These are phyloP conservation scores for Neofusicoccum cordaticola DNA, from an alignment of 2,329 filamentous ascomycete genomes.

Conservation along the genomic window DNA sequence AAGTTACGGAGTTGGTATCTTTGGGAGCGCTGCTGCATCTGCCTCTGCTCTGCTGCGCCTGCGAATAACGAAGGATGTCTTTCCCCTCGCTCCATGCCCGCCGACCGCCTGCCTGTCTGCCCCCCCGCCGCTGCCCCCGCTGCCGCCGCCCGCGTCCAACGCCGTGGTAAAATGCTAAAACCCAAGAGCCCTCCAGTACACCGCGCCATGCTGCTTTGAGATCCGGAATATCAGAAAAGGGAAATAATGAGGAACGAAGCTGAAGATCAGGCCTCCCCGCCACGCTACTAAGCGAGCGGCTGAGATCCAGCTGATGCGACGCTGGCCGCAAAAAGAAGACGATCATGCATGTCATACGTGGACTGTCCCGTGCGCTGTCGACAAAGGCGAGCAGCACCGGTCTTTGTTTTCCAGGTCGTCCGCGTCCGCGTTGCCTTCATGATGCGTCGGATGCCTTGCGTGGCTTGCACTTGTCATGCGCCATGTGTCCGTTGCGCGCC, in stretches of 20 bases:
- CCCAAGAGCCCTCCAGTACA: conserved; percentile 4
- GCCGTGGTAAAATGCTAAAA: conserved; percentile 15
- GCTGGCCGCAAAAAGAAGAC: conserved; percentile 10
- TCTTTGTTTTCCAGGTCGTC: not conserved
- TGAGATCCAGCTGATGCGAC: conserved; percentile 13
- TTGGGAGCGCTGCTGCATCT: not conserved
- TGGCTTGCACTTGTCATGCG: conserved; percentile 90
- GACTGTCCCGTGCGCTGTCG: not conserved
- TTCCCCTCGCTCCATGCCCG: not conserved
- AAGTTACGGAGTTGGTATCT: conserved; percentile 14
- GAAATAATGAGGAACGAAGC: not conserved
- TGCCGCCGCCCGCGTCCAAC: not conserved
- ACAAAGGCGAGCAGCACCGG: not conserved
- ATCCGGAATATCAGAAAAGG: not conserved
- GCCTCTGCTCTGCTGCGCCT: not conserved
- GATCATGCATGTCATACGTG: conserved; percentile 17
- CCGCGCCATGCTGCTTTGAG: conserved; percentile 16
- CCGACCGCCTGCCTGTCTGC: not conserved
- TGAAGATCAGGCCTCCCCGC: conserved; percentile 2
- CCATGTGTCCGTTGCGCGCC: conserved; percentile 81
- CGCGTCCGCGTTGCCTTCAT: not conserved
- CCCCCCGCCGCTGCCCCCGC: not conserved
- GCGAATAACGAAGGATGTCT: conserved; percentile 2
- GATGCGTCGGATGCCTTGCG: conserved; percentile 47
- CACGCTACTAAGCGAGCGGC: not conserved